These are phyloP conservation scores for Helichrysum umbraculigerum DNA, from an alignment of 129 eudicot genomes.

Conservation along the genomic window DNA sequence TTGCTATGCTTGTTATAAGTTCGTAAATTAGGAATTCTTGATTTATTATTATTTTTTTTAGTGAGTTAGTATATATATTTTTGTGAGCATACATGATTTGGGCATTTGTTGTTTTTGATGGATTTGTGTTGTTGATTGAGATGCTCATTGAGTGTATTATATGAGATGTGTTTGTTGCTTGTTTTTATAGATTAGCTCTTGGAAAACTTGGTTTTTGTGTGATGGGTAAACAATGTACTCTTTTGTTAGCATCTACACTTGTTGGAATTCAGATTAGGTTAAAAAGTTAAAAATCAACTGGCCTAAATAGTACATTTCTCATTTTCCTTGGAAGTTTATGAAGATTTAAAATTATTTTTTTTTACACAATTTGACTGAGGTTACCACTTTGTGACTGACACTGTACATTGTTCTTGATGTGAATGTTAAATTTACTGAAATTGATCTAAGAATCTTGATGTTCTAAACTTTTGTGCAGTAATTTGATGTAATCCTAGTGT, in stretches of 20 bases:
- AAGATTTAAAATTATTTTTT: background rate
- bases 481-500: constrained; percentile 13
- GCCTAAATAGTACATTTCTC: background rate
- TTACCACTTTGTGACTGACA: constrained; percentile 5
- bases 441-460: constrained; percentile 10
- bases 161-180: constrained; percentile 20
- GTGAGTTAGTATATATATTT: background rate
- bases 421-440: constrained; percentile 9
- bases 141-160: background rate
- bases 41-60: background rate
- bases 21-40: background rate
- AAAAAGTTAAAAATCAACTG: background rate
- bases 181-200: background rate
- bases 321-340: constrained; percentile 2
- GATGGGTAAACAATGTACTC: constrained; percentile 13
- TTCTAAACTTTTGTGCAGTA: background rate
- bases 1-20: constrained; percentile 12
- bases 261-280: background rate
- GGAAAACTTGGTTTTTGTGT: constrained; percentile 19
- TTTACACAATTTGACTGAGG: constrained; percentile 3
- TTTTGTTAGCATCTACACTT: background rate
- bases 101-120: background rate
- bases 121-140: constrained; percentile 10
- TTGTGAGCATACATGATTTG: constrained; percentile 6
- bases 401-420: constrained; percentile 23